Base-by-base conservation (phyloP, 306 rosid genomes). In the Ceratonia siliqua region DNA sequence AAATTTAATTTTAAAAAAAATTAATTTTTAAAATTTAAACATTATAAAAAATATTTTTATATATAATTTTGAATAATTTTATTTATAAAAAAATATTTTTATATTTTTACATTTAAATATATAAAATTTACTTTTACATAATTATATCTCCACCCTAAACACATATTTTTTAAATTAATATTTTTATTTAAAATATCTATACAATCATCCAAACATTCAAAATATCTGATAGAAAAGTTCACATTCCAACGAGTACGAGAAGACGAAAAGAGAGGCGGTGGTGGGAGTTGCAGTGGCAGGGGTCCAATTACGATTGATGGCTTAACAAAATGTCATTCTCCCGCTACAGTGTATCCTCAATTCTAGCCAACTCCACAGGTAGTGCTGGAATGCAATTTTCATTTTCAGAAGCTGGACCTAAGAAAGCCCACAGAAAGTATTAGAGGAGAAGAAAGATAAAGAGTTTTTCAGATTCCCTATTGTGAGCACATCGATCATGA, bases 381-480 rank as follows among this genome's bases (percentile, higher is more conserved):
- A 41, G 81, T 82, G 82, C 80, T 38, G 58, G 85, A 56, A 73
- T 72, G 67, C 49, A 53, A 39, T 33, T 64, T 25, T 38, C 8
- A 8, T 45, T 66, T 53, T 57, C 61, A 9, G 25, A 32, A 8
- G 17, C 84, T 67, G 82, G 80, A 79, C 80, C 72, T 21, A 33
- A 27, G 1, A 5, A 6, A 53, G 42, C 17, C 66, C 0, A 59
- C 36, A 62, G 0, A 5, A 15, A 3, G 11, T 6, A 18, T 36
- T 11, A 4, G 42, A 9, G 42, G 12, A 30, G 13, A 78, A 59
- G 72, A 58, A 66, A 7, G 43, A 17, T 21, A 9, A 9, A 32
- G 46, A 41, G 73, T 15, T 55, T 43, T 21, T 43, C 15, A 22
- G 82, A 84, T 84, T 76, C 85, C 80, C 72, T 80, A 80, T 79